Evolutionary conservation across 805 yeast genomes (phyloP).

Genomic region (Metschnikowia orientalis): DNA sequence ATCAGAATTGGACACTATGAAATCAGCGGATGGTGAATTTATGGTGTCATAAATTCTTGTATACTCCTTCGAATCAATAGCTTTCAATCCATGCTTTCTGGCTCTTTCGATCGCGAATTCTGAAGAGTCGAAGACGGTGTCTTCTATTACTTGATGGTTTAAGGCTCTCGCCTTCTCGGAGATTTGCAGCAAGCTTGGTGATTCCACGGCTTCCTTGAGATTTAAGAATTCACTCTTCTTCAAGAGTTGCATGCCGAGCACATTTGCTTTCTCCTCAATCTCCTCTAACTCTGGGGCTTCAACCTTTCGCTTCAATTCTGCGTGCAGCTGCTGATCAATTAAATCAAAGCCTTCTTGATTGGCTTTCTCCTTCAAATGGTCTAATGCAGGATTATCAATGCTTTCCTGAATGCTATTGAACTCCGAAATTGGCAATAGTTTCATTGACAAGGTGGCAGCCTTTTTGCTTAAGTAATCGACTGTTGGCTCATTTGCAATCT

Average conservation of each 20-base stretch:
- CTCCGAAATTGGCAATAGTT: slow-evolving; percentile 8
- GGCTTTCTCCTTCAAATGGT: slow-evolving; percentile 9
- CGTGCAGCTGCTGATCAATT: slow-evolving; percentile 2
- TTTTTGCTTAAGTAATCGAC: slow-evolving; percentile 15
- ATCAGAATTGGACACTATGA: slow-evolving; percentile 10
- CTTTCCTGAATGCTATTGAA: slow-evolving; percentile 2
- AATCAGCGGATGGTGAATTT: slow-evolving; percentile 5
- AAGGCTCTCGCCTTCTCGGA: slow-evolving; percentile 5
- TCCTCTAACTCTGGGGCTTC: slow-evolving; percentile 17
- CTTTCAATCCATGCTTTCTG: slow-evolving; percentile 4
- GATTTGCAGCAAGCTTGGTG: slow-evolving; percentile 7
- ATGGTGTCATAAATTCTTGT: slow-evolving; percentile 1
- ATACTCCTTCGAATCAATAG: slow-evolving; percentile 3
- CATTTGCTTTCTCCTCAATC: slow-evolving; percentile 12
- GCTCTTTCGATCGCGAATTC: slow-evolving; percentile 9
- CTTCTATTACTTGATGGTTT: background rate
- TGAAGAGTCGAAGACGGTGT: slow-evolving; percentile 1
- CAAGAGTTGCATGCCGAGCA: slow-evolving; percentile 1
- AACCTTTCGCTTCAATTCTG: slow-evolving; percentile 15
- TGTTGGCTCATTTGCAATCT: slow-evolving; percentile 30
- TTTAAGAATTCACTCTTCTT: slow-evolving; percentile 2
- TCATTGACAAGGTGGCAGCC: slow-evolving; percentile 12
- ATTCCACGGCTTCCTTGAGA: slow-evolving; percentile 3
- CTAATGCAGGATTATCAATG: slow-evolving; percentile 7
- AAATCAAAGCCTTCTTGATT: slow-evolving; percentile 3